Evolutionary conservation across 2,329 filamentous ascomycete species (phyloP).

Genomic region (Talaromyces marneffei): DNA sequence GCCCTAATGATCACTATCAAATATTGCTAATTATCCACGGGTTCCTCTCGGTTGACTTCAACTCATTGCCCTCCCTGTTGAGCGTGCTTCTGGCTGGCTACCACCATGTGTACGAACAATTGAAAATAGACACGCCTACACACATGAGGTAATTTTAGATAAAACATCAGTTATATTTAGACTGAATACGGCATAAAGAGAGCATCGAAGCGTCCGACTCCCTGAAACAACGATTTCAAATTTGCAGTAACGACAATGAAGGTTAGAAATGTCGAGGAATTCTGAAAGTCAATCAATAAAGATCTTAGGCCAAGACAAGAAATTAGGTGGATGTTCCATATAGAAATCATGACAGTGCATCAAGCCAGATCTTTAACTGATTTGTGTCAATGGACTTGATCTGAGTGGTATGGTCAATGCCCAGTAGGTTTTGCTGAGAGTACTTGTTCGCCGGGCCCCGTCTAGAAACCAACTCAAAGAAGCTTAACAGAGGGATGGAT

Average conservation of each 20-base stretch:
- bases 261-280: neutral
- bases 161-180: too few species aligned
- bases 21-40: too few species aligned
- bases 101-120: too few species aligned
- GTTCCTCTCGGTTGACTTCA: neutral
- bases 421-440: neutral
- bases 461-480: neutral
- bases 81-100: neutral
- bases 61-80: neutral
- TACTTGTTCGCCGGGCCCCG: neutral
- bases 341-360: neutral
- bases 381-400: neutral
- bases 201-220: too few species aligned
- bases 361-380: conserved; percentile 6
- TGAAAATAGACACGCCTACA: too few species aligned
- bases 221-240: neutral
- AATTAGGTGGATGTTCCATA: neutral
- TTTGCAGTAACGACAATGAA: neutral
- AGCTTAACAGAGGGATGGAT: neutral
- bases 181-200: too few species aligned
- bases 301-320: neutral
- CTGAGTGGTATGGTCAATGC: neutral
- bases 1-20: too few species aligned
- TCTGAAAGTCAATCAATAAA: neutral
- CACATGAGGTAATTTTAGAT: too few species aligned